Base-by-base conservation (phyloP, 2,329 filamentous ascomycete species). In the Fusarium sp. region DNA sequence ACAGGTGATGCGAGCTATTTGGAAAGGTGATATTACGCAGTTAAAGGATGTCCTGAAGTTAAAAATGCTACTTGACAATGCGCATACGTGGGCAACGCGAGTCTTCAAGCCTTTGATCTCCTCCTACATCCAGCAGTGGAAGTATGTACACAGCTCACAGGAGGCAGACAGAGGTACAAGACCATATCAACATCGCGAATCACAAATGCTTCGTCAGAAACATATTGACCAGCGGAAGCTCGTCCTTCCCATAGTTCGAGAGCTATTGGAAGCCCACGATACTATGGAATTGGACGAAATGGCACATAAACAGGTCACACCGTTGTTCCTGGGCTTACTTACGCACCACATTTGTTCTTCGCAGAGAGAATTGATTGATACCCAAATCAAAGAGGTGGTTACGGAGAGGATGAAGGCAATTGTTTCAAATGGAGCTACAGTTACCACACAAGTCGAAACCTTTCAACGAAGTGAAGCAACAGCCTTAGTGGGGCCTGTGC, bases 21-120 rank as follows among this genome's bases (percentile, higher is more conserved):
- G 73, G 73, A 30, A 69, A 26, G 71, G 71, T 7, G 52, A 73
- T 11, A 41, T 75, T 44, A 59, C 40, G 23, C 23, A 23, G 23
- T 23, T 23, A 23, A 23, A 23, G 23, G 23, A 23, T 23, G 23
- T 23, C 23, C 23, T 23, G 23, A 23, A 23, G 23, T 23, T 23
- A 23, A 23, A 23, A 23, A 23, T 23, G 23, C 23, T 23, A 23
- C 23, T 76, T n/a, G 73, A 74, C n/a, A 76, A 75, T 20, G 55
- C 60, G 8, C 59, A 76, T 38, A 71, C 68, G 1, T 75, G 74
- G 74, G 73, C 71, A 4, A 67, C 69, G 50, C 60, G 71, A 12
- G 58, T 60, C 8, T 71, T 74, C 23, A 66, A 68, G 20, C 70
- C 74, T 3, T 35, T 45, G 13, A 63, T 74, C 2, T 54, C 73